Conservation (phyloP, 306 rosid genomes). For the Aeschynomene evenia region DNA sequence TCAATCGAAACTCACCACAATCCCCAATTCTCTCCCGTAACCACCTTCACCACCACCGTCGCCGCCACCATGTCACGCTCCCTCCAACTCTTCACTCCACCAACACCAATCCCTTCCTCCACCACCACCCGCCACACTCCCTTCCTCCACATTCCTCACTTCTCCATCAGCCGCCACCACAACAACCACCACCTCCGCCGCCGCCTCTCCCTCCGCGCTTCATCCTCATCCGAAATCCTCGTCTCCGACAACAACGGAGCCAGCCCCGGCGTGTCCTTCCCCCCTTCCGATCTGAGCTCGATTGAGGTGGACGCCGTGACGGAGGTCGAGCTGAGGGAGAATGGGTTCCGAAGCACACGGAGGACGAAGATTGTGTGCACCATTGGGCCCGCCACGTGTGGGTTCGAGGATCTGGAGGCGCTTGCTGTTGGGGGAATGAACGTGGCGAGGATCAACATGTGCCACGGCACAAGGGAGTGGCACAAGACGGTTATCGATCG, state of each 20-base stretch:
- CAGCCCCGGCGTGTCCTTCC: neutral
- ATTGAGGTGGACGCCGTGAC: constrained; percentile 89
- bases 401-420: constrained; percentile 86
- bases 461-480: constrained; percentile 95
- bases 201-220: constrained; percentile 22
- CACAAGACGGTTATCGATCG: constrained; percentile 70
- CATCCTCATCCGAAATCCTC: constrained; percentile 1
- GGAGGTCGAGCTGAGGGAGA: constrained; percentile 76
- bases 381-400: constrained; percentile 83
- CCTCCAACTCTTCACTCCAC: constrained; percentile 53
- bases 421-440: constrained; percentile 97
- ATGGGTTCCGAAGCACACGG: constrained; percentile 88
- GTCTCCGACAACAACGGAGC: constrained; percentile 32
- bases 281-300: constrained; percentile 54
- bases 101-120: constrained; percentile 28
- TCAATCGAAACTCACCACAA: neutral
- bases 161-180: constrained; percentile 19
- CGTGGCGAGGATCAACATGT: constrained; percentile 90
- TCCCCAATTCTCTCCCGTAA: neutral
- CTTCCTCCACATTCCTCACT: constrained; percentile 15
- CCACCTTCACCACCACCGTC: neutral
- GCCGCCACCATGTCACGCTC: constrained; percentile 61
- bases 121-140: constrained; percentile 19
- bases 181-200: constrained; percentile 7
- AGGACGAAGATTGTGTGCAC: constrained; percentile 86